Base-by-base conservation (phyloP, 2,329 filamentous ascomycete species). In the Ophiostoma sp. region DNA sequence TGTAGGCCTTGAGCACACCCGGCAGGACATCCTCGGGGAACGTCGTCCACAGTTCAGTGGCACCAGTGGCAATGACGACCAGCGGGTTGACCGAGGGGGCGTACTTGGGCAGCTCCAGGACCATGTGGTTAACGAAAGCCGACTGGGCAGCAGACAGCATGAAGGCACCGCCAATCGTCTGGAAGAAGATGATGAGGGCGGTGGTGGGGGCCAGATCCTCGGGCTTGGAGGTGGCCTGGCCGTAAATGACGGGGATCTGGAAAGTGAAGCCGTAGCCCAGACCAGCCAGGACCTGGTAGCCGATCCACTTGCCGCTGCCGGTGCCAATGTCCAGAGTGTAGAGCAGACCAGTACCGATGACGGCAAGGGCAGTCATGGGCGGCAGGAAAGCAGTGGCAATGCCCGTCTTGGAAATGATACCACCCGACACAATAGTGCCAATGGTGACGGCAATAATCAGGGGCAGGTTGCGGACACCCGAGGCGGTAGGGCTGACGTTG, bases 1-100 rank as follows among this genome's bases (percentile, higher is more conserved):
- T 90, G 80, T 92, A 92, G 0, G 87, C 87, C 0, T 77, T 71
- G 11, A 90, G 80, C 28, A 92, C 87, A 0, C 83, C 83, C 0
- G 80, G 76, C 0, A 91, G 79, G 73, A 82, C 83, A 33, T 85
- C 78, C 0, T 79, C 71, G 0, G 83, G 78, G 63, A 91, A 87
- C 1, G 81, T 80, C 4, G 68, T 68, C 75, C 87, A 84, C 25
- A 92, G 79, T 71, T 87, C 84, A 0, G 88, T 90, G 11, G 83
- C 82, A 25, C 84, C 84, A 0, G 81, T 81, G 1, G 75, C 71
- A 11, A 83, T 69, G 1, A 85, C 80, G 1, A 70, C 52, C 0
- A 66, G 8, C 2, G 73, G 71, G 59, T 66, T 31, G 66, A 77
- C 75, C 1, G 63, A 17, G 19, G 75, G 75, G 3, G 75, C 74